These are phyloP conservation scores for Halophytophthora polymorphica DNA, from an alignment of 352 stramenopile species.

Conservation along the genomic window DNA sequence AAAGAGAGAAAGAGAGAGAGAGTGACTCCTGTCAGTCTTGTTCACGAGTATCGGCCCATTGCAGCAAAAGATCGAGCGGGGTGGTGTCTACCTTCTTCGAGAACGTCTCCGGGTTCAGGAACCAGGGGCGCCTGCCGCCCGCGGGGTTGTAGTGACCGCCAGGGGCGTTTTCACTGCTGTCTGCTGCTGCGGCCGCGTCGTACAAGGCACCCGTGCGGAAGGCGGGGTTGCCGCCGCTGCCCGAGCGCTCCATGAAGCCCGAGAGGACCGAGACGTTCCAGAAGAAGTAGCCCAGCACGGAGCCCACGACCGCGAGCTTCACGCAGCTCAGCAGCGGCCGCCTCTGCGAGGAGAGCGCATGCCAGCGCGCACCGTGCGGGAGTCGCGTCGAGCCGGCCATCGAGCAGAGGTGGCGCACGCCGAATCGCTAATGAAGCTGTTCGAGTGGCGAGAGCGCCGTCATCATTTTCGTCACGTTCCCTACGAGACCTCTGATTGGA, in stretches of 20 bases:
- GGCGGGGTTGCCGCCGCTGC: conserved; percentile 1
- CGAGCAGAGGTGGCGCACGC: too few species aligned
- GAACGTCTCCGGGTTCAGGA: conserved; percentile 47
- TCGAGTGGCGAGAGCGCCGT: too few species aligned
- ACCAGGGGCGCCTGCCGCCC: too few species aligned
- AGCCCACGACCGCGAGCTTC: conserved; percentile 26
- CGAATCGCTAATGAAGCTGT: too few species aligned
- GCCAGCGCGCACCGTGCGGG: conserved; percentile 19
- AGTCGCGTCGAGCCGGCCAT: conserved; percentile 20
- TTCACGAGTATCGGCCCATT: too few species aligned
- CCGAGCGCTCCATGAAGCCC: conserved; percentile 16
- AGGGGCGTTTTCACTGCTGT: conserved; percentile 8
- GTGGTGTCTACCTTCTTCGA: conserved; percentile 33
- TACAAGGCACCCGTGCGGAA: conserved; percentile 12
- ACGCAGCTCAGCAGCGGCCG: conserved; percentile 17
- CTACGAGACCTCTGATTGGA: too few species aligned
- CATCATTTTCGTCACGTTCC: too few species aligned
- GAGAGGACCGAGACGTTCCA: conserved; percentile 59
- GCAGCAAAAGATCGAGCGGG: too few species aligned
- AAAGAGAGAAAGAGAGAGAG: background rate
- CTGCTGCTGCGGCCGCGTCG: conserved; percentile 9
- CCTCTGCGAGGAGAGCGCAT: conserved; percentile 18
- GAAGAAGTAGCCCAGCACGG: conserved; percentile 38
- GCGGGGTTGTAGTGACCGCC: conserved; percentile 9
- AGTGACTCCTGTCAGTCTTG: too few species aligned